These are phyloP conservation scores for Geotrichum australiense DNA, from an alignment of 1,139 yeast genomes.

Conservation along the genomic window DNA sequence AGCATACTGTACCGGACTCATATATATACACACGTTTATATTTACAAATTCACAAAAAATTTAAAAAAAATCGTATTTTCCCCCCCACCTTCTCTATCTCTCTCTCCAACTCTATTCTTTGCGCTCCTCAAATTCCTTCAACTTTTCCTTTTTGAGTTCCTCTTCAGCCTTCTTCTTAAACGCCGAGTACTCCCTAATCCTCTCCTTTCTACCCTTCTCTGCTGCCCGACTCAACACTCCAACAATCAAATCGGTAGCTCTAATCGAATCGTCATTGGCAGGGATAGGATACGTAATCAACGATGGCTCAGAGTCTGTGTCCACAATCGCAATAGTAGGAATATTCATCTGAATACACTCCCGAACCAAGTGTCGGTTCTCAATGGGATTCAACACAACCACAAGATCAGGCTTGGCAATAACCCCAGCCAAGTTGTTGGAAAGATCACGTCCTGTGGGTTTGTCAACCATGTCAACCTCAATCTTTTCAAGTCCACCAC, in stretches of 20 bases:
- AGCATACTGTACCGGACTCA: too few species aligned
- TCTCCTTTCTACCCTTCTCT: constrained; percentile 58
- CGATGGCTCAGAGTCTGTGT: constrained; percentile 88
- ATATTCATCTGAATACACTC: constrained; percentile 80
- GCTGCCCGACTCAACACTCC: constrained; percentile 88
- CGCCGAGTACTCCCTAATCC: constrained; percentile 47
- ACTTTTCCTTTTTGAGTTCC: too few species aligned
- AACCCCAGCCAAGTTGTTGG: constrained; percentile 33
- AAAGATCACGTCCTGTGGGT: constrained; percentile 52
- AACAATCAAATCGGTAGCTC: constrained; percentile 69
- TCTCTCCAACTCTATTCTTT: too few species aligned
- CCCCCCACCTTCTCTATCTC: too few species aligned
- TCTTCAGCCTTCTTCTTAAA: constrained; percentile 16
- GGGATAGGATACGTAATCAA: constrained; percentile 91
- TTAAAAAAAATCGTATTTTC: too few species aligned
- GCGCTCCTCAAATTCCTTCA: too few species aligned
- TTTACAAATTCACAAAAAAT: too few species aligned
- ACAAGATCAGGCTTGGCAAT: constrained; percentile 79
- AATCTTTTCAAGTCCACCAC: constrained; percentile 48
- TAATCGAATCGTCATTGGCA: constrained; percentile 87
- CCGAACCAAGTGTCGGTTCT: constrained; percentile 68
- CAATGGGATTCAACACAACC: constrained; percentile 80
- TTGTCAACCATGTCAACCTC: constrained; percentile 64
- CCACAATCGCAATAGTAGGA: constrained; percentile 91
- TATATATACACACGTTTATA: too few species aligned